Conservation (phyloP, 441 rosid species). For the Eruca vesicaria region DNA sequence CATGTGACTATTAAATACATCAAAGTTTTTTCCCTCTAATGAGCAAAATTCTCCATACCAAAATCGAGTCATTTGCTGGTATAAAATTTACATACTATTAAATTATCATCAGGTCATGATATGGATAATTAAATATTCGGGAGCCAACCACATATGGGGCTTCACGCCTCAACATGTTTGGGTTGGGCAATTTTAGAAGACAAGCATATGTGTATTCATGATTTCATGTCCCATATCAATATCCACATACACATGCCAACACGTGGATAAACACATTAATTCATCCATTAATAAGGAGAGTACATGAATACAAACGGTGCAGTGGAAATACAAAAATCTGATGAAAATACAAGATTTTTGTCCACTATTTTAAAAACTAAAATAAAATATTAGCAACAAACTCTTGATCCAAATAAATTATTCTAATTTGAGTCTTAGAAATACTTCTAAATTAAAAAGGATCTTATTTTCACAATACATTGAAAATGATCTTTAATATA, state of each 20-base stretch:
- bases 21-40: neutral
- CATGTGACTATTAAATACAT: neutral
- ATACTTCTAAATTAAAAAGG: neutral
- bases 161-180: conserved; percentile 31
- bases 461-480: neutral
- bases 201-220: conserved; percentile 24
- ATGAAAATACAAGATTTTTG: neutral
- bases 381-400: neutral
- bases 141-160: conserved; percentile 30
- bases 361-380: neutral
- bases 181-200: conserved; percentile 27
- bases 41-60: no score
- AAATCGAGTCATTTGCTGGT: neutral
- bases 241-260: conserved; percentile 18
- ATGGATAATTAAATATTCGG: neutral
- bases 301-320: neutral
- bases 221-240: conserved; percentile 29
- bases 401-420: neutral
- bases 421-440: neutral
- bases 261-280: conserved; percentile 8
- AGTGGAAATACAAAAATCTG: neutral
- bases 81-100: neutral
- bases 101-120: neutral
- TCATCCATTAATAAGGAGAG: neutral
- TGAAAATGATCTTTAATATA: neutral